Base-by-base conservation (phyloP, 768 basidiomycete species). In the Psilocybe tampanensis region DNA sequence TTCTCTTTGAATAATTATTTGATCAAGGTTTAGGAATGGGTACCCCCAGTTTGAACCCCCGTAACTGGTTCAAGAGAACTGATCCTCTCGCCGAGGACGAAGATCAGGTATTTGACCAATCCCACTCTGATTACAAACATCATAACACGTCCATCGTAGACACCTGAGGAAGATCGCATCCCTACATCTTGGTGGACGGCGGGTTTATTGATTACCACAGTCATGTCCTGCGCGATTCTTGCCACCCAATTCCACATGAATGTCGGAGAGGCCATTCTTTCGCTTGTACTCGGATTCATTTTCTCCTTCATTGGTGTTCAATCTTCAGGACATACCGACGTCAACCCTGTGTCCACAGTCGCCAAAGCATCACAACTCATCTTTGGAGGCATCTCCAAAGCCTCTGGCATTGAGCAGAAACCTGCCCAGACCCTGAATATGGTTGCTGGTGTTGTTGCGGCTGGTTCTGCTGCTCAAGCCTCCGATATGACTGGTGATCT, bases 231-330 rank as follows among this genome's bases (percentile, higher is more conserved):
- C 60, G 74, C 80, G 11, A 80, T 86, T 52, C 80, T 85, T 55
- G 76, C 79, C 12, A 83, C 79, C 21, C 72, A 78, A 44, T 85
- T 81, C 74, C 64, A 76, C 60, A 78, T 83, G 76, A 83, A 82
- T 57, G 81, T 86, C 57, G 84, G 84, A 26, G 81, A 83, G 50
- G 80, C 78, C 24, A 70, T 86, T 64, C 78, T 86, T 44, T 70
- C 84, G 8, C 79, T 88, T 45, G 21, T 88, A 56, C 77, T 86
- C 41, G 81, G 82, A 29, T 87, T 86, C 74, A 44, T 86, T 41
- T 88, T 88, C 72, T 84, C 85, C 26, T 86, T 88, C 72, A 82
- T 88, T 60, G 86, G 81, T 41, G 84, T 85, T 8, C 85, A 86
- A 66, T 83, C 80, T 47, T 64, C 80, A 29, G 84, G 86, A 21